Conservation (phyloP, 148 eudicot species). For the Vaccinium darrowii region DNA sequence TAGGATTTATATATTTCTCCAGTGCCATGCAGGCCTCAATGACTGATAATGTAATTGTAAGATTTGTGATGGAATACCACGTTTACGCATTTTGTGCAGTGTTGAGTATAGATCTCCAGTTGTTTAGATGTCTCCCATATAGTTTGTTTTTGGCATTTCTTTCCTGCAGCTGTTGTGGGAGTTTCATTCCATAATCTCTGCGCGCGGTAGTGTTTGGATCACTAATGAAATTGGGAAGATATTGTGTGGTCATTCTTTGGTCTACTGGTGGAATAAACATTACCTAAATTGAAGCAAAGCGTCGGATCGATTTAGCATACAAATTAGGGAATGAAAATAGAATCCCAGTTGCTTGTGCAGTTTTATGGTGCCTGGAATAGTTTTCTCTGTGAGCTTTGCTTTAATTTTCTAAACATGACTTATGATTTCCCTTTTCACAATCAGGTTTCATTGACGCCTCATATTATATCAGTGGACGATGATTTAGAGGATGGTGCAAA, state of each 20-base stretch:
- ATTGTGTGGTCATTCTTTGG: not conserved
- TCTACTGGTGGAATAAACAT: not conserved
- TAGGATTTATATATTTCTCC: not conserved
- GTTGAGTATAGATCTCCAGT: not conserved
- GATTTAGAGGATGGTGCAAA: slow-evolving; percentile 21
- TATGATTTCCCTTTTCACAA: not conserved
- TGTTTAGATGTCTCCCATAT: not conserved
- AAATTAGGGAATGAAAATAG: not conserved
- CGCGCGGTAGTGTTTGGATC: too few species aligned
- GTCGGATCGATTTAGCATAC: not conserved
- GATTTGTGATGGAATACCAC: not conserved
- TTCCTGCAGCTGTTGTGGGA: not conserved
- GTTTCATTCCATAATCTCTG: not conserved
- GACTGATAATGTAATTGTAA: not conserved
- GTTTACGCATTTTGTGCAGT: not conserved
- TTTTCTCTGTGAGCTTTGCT: not conserved
- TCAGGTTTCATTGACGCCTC: slow-evolving; percentile 17
- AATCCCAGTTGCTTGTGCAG: not conserved
- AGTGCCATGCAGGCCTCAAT: not conserved
- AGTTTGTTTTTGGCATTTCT: not conserved
- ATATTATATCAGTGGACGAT: slow-evolving; percentile 13
- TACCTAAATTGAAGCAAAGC: not conserved
- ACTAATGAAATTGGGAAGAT: not conserved
- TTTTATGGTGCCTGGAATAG: not conserved
- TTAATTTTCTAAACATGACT: not conserved